These are phyloP conservation scores for Ophiognomonia clavigignenti-juglandacearum DNA, from an alignment of 2,329 filamentous ascomycete species.

Conservation along the genomic window DNA sequence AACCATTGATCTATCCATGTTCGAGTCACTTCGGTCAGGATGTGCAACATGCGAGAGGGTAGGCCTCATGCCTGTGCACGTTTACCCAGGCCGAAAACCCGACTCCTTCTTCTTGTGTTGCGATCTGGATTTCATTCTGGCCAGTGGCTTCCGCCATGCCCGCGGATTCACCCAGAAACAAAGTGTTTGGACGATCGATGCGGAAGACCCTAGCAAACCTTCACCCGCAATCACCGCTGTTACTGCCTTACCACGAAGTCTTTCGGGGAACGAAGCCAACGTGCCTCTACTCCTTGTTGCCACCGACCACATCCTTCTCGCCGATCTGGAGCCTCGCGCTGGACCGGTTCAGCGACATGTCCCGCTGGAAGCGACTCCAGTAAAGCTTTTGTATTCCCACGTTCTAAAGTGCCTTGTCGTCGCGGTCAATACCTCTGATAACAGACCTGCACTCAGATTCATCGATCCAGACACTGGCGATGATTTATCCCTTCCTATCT, in stretches of 20 bases:
- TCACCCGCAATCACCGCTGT: slow-evolving; percentile 45
- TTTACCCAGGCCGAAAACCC: slow-evolving; percentile 14
- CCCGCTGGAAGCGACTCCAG: slow-evolving; percentile 41
- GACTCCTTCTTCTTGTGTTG: slow-evolving; percentile 40
- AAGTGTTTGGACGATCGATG: slow-evolving; percentile 48
- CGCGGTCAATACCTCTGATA: slow-evolving; percentile 36
- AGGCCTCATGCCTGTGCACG: slow-evolving; percentile 25
- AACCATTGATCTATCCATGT: slow-evolving; percentile 26
- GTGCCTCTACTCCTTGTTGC: slow-evolving; percentile 45
- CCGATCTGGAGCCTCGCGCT: slow-evolving; percentile 42
- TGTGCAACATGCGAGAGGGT: slow-evolving; percentile 19
- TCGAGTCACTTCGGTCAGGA: slow-evolving; percentile 16
- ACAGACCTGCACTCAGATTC: slow-evolving; percentile 47
- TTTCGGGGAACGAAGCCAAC: slow-evolving; percentile 34
- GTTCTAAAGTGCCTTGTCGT: slow-evolving; percentile 49
- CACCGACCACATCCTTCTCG: slow-evolving; percentile 45
- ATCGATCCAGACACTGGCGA: slow-evolving; percentile 51
- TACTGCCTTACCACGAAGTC: slow-evolving; percentile 34
- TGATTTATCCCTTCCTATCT: slow-evolving; percentile 36
- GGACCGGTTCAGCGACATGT: slow-evolving; percentile 47
- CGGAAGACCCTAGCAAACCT: slow-evolving; percentile 37
- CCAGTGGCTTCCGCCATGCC: slow-evolving; percentile 31
- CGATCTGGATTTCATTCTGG: slow-evolving; percentile 40
- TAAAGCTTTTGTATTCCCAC: slow-evolving; percentile 50
- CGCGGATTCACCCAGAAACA: slow-evolving; percentile 35